Evolutionary conservation across 2,329 filamentous ascomycete genomes (phyloP).

Genomic region (Pyrenophora seminiperda): DNA sequence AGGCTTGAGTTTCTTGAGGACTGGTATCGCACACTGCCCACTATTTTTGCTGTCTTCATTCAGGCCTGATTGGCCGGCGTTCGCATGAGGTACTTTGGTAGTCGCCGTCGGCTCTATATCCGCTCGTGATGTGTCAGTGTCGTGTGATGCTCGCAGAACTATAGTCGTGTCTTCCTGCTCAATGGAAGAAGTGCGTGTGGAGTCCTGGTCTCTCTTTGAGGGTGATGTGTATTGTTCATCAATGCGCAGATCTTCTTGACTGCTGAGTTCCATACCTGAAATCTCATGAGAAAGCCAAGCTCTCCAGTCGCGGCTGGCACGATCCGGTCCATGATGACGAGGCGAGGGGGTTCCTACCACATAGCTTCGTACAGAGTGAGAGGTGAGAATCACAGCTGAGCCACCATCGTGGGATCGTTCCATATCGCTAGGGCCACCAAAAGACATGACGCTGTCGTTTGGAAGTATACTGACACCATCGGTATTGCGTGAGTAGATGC

Average conservation of each 20-base stretch:
- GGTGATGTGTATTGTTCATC: slow-evolving; percentile 27
- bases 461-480: slow-evolving; percentile 46
- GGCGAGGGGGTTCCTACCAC: slow-evolving; percentile 43
- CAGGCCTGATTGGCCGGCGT: not conserved
- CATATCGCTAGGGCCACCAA: slow-evolving; percentile 17
- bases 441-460: slow-evolving; percentile 44
- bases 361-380: slow-evolving; percentile 52
- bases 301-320: slow-evolving; percentile 53
- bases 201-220: slow-evolving; percentile 22
- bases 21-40: not conserved
- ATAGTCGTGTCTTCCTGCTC: slow-evolving; percentile 33
- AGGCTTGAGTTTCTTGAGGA: not conserved
- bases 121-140: slow-evolving; percentile 10
- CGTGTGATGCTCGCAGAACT: slow-evolving; percentile 17
- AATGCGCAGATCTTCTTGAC: slow-evolving; percentile 38
- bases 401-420: slow-evolving; percentile 25
- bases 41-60: not conserved
- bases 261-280: slow-evolving; percentile 40
- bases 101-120: not conserved
- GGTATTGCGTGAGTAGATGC: slow-evolving; percentile 54
- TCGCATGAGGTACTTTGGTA: not conserved
- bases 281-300: slow-evolving; percentile 55
- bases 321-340: slow-evolving; percentile 26
- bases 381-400: slow-evolving; percentile 52
- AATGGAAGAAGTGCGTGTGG: slow-evolving; percentile 29